A percentile compares a stretch with the other conserved stretches of the same genome.
phyloP scores from a whole-genome alignment of 306 rosid genomes.

The Comarum palustre region DNA sequence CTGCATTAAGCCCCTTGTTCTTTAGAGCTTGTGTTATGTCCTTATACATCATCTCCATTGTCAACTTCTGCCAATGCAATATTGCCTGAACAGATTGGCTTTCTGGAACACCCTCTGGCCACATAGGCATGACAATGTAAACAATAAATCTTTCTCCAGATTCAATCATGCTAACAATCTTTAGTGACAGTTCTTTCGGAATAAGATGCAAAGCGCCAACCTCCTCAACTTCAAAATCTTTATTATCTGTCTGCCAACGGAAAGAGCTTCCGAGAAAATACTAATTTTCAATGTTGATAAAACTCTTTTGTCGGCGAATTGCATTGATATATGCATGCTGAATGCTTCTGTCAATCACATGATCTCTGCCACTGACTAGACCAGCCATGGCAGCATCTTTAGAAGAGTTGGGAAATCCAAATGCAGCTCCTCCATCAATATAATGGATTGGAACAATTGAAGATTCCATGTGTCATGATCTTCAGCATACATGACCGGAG shows the following conservation, averaged over 20 bases:
- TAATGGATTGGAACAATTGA: slow-evolving; percentile 45
- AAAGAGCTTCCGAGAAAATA: slow-evolving; percentile 52
- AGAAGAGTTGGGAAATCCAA: slow-evolving; percentile 27
- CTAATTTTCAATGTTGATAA: slow-evolving; percentile 49
- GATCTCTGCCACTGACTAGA: slow-evolving; percentile 29
- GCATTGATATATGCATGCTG: slow-evolving; percentile 50
- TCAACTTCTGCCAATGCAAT: slow-evolving; percentile 44
- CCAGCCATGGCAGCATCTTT: slow-evolving; percentile 31
- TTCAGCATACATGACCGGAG: slow-evolving; percentile 25
- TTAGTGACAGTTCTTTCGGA: slow-evolving; percentile 53
- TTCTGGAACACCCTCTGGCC: slow-evolving; percentile 57
- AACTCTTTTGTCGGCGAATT: slow-evolving; percentile 42
- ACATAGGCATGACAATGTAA: slow-evolving; percentile 54
- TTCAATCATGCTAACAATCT: slow-evolving; percentile 52
- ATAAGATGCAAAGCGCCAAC: slow-evolving; percentile 40
- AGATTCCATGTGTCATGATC: slow-evolving; percentile 48
- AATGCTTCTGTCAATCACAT: slow-evolving; percentile 41
- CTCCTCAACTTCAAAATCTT: slow-evolving; percentile 22
- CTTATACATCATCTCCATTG: slow-evolving; percentile 57
- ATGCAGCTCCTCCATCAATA: slow-evolving; percentile 46
- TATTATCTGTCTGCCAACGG: slow-evolving; percentile 34
- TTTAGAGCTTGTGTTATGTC: slow-evolving; percentile 41
- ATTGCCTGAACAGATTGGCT: slow-evolving; percentile 45
- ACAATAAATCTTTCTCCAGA: slow-evolving; percentile 45
- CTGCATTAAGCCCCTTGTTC: slow-evolving; percentile 35